Evolutionary conservation across 2,329 filamentous ascomycete species (phyloP).

Genomic region (Venturia nashicola): DNA sequence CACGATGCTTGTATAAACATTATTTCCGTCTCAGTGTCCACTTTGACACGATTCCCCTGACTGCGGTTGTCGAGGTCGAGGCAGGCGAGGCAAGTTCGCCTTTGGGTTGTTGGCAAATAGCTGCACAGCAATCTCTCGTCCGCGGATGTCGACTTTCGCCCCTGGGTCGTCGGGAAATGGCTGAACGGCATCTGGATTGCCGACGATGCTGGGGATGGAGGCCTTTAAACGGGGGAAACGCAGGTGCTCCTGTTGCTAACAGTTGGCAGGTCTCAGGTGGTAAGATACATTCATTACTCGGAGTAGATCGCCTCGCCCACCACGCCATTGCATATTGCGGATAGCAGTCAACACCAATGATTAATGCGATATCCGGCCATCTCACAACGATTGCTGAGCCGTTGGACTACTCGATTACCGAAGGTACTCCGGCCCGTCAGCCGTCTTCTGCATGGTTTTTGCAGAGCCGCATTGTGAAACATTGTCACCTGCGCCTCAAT

Average conservation of each 20-base stretch:
- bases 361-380: neutral
- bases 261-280: too few relatives aligned
- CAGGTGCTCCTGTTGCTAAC: neutral
- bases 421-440: neutral
- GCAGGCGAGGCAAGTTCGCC: neutral
- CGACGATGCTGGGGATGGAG: too few relatives aligned
- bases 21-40: neutral
- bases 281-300: too few relatives aligned
- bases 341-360: too few relatives aligned
- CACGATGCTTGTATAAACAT: neutral
- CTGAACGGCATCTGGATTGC: too few relatives aligned
- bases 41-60: neutral
- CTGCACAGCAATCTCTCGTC: too few relatives aligned
- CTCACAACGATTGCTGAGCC: neutral
- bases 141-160: too few relatives aligned
- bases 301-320: too few relatives aligned
- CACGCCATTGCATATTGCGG: too few relatives aligned
- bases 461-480: conserved; percentile 1
- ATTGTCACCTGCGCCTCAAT: neutral
- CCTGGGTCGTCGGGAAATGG: too few relatives aligned
- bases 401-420: neutral
- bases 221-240: neutral
- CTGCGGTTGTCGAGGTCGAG: neutral
- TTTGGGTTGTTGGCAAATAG: neutral
- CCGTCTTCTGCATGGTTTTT: neutral